Evolutionary conservation across 2,329 filamentous ascomycete genomes (phyloP).

Genomic region (Colletotrichum somersetense): DNA sequence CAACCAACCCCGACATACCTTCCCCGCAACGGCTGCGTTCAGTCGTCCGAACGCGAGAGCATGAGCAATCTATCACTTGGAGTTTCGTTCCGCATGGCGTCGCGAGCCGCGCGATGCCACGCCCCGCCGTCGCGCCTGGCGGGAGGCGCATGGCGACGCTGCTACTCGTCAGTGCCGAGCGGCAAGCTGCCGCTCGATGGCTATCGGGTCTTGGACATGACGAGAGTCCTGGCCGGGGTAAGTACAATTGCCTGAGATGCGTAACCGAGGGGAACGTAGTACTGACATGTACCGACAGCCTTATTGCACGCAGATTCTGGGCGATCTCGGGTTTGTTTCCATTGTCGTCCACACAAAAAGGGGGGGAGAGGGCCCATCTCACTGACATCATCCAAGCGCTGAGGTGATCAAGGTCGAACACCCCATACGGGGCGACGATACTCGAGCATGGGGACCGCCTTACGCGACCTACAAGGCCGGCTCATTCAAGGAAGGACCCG

Average conservation of each 20-base stretch:
- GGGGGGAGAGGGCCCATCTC: constrained; percentile 10
- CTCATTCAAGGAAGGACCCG: constrained; percentile 74
- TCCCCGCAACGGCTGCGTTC: constrained; percentile 7
- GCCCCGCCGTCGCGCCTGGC: background rate
- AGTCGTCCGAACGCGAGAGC: background rate
- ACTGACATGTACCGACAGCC: constrained; percentile 68
- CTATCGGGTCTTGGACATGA: constrained; percentile 94
- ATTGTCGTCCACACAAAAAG: constrained; percentile 36
- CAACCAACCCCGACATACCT: constrained; percentile 13
- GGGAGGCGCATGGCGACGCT: constrained; percentile 45
- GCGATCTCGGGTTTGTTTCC: constrained; percentile 85
- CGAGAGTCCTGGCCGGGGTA: constrained; percentile 92
- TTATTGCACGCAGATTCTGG: constrained; percentile 96
- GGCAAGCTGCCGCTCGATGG: constrained; percentile 78
- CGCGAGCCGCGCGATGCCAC: constrained; percentile 1
- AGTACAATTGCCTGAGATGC: background rate
- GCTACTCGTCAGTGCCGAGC: constrained; percentile 48
- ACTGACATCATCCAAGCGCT: constrained; percentile 69
- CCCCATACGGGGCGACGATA: constrained; percentile 91
- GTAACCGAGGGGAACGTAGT: background rate
- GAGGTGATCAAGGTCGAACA: constrained; percentile 99
- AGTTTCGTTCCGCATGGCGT: background rate
- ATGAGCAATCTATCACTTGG: constrained; percentile 9
- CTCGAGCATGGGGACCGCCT: constrained; percentile 94
- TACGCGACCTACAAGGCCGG: constrained; percentile 82